These are phyloP conservation scores for Ophiocordyceps camponoti-leonardi DNA, from an alignment of 2,329 filamentous ascomycete species.

Conservation along the genomic window DNA sequence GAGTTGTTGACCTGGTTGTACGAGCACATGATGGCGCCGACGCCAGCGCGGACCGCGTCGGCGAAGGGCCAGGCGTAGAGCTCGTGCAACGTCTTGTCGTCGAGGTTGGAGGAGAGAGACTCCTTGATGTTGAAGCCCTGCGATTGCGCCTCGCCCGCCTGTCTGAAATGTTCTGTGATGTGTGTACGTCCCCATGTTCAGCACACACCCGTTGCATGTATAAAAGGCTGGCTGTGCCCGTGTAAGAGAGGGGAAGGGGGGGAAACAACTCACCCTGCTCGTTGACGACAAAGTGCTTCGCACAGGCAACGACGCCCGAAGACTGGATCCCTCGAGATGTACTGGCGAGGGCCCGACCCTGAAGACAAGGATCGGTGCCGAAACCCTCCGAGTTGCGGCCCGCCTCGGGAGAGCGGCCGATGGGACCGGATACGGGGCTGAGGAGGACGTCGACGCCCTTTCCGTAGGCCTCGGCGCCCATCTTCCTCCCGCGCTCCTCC, in stretches of 20 bases:
- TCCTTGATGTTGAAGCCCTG: slow-evolving; percentile 45
- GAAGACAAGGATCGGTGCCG: slow-evolving; percentile 57
- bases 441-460: slow-evolving; percentile 67
- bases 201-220: too few relatives aligned
- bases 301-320: slow-evolving; percentile 66
- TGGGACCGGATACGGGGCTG: slow-evolving; percentile 26
- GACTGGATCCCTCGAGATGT: slow-evolving; percentile 69
- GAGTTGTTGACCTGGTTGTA: slow-evolving; percentile 72
- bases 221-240: too few relatives aligned
- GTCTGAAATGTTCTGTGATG: slow-evolving; percentile 51
- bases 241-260: too few relatives aligned
- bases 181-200: too few relatives aligned
- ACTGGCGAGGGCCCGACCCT: slow-evolving; percentile 54
- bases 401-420: slow-evolving; percentile 27
- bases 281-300: slow-evolving; percentile 60
- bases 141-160: slow-evolving; percentile 33
- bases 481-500: slow-evolving; percentile 26
- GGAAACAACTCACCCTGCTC: slow-evolving; percentile 35
- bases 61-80: slow-evolving; percentile 66
- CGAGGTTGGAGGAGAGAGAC: slow-evolving; percentile 41
- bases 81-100: slow-evolving; percentile 61
- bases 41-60: slow-evolving; percentile 51
- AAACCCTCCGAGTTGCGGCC: slow-evolving; percentile 49
- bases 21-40: slow-evolving; percentile 46
- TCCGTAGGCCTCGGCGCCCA: slow-evolving; percentile 46